These are phyloP conservation scores for Reutealis trisperma DNA, from an alignment of 345 rosid genomes.

Conservation along the genomic window DNA sequence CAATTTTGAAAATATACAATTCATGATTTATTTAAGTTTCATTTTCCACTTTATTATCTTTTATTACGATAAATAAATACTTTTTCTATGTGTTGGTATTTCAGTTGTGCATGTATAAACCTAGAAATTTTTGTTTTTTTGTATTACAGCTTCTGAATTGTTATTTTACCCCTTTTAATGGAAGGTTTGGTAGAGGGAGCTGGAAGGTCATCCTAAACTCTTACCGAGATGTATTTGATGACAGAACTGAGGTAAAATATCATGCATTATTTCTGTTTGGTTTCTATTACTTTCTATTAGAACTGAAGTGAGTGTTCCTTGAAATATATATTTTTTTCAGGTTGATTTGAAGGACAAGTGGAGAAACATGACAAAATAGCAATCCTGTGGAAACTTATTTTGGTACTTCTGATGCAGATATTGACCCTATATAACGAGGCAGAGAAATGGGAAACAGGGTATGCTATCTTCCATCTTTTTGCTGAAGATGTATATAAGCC, in stretches of 20 bases:
- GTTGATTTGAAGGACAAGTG: constrained; percentile 74
- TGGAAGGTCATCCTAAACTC: constrained; percentile 47
- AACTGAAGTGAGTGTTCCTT: neutral
- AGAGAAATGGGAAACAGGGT: neutral
- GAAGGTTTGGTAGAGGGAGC: constrained; percentile 49
- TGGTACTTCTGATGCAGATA: neutral
- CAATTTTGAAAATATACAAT: neutral
- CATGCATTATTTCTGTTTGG: neutral
- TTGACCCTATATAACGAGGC: neutral
- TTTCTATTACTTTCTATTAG: neutral
- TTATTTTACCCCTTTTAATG: neutral
- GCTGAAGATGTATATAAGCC: neutral
- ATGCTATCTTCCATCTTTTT: neutral
- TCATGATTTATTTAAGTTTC: neutral
- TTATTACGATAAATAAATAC: neutral
- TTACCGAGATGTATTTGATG: constrained; percentile 24
- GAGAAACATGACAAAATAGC: constrained; percentile 49
- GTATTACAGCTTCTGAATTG: neutral
- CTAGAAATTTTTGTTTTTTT: neutral
- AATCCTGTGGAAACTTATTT: neutral
- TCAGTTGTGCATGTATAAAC: neutral
- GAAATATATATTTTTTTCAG: constrained; percentile 21
- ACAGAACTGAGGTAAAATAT: constrained; percentile 46
- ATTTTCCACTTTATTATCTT: neutral
- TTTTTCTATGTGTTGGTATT: neutral